Base-by-base conservation (phyloP, 2,329 filamentous ascomycete genomes). In the Penicillium paneum region DNA sequence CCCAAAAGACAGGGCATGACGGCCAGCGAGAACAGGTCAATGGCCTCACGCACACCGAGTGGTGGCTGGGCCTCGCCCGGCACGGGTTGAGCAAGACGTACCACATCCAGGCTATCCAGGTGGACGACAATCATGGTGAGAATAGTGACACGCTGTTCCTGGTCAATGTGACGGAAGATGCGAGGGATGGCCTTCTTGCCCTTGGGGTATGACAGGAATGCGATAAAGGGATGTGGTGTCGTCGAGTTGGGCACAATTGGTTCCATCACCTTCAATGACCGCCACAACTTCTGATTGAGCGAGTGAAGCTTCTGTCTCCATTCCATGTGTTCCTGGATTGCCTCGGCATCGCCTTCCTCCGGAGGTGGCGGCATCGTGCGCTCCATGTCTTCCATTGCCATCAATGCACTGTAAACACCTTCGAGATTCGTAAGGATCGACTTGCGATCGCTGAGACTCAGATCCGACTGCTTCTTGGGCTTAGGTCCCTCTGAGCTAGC, bases 121-220 rank as follows among this genome's bases (percentile, higher is more conserved):
- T 97, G 91, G 48, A 97, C 87, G 55, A 96, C 85, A 62, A 99
- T 93, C 83, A 99, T 93, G 5, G 94, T 99, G 58, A 99, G 81
- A 59, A 97, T 91, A 1, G 92, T 97, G 21, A 94, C 74, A 46
- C 93, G 90, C 74, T 97, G 92, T 69, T 97, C 89, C 58, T 92
- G 89, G 60, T 89, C 89, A 49, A 97, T 89, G 67, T 97, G 91
- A 40, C 91, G 88, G 83, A 97, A 97, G 49, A 97, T 89, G 52
- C 94, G 90, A 46, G 91, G 91, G 57, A 99, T 91, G 1, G 90
- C 90, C 78, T 94, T 96, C 78, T 97, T 97, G 68, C 94, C 94
- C 79, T 99, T 99, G 63, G 87, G 85, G 67, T 94, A 95, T 5
- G 92, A 96, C 43, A 99, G 79, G 72, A 99, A 93, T 43, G 92